Evolutionary conservation across 495 filamentous ascomycete species (phyloP), one percentile per base, ranked within the genome.

Genomic region (Pyronema domesticum): DNA sequence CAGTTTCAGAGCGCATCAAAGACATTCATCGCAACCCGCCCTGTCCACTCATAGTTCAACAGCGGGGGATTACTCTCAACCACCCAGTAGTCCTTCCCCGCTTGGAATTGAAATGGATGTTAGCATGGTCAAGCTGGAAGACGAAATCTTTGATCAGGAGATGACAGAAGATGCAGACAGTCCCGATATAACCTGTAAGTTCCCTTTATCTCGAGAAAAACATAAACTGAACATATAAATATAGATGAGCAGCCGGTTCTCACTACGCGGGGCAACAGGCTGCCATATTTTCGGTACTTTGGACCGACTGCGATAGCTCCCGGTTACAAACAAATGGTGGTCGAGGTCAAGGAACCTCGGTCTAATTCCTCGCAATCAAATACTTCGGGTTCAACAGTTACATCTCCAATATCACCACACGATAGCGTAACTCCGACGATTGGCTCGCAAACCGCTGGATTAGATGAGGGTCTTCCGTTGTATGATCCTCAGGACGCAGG

Each of bases 291-390:
- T 65, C 72, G 86, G 44, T 93, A 89, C 63, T 89, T 89, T 64
- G 86, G 86, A 0, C 84, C 85, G 0, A 93, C 86, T 2, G 86
- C 86, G 55, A 93, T 93, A 60, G 83, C 89, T 37, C 85, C 85
- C 2, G 86, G 86, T n/a, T 89, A 86, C 68, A 93, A 89, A 67
- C 83, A 89, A 63, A 88, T 89, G 82, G 81, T 91, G 51, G 84
- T 86, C 46, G 81, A 84, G 60, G 78, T 89, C 11, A 76, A 78
- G 57, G 71, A 73, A 54, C 71, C 51, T 9, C 11, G 23, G 51
- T 37, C 37, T 5, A 14, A 8, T 18, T 40, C 34, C 8, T 53
- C 51, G 14, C 51, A 23, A 11, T 53, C 51, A 8, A 15, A 14
- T 23, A 10, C 13, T 18, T 53, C 51, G 2, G 3, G 13, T 17